phyloP scores from a whole-genome alignment of 768 basidiomycete species.

The Amanita fuliginea region DNA sequence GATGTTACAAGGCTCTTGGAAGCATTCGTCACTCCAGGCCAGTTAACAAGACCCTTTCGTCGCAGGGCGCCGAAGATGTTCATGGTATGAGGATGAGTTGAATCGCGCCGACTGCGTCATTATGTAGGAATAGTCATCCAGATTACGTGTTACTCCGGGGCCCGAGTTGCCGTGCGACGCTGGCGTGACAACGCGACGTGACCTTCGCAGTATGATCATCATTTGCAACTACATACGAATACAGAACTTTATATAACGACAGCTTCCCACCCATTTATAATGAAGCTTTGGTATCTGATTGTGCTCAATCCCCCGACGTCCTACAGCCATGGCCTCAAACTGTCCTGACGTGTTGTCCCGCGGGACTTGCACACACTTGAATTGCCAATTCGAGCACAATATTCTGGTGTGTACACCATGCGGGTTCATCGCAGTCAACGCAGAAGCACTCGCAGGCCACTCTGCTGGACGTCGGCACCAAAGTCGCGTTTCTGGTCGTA shows the following conservation, averaged over 20 bases:
- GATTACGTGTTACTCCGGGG: no score
- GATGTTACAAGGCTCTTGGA: constrained; percentile 31
- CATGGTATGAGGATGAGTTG: not conserved
- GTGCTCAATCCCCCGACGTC: no score
- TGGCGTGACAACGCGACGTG: no score
- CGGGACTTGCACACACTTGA: constrained; percentile 22
- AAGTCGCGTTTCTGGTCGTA: constrained; percentile 14
- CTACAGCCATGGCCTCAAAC: constrained; percentile 7
- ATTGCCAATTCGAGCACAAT: constrained; percentile 24
- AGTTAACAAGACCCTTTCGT: constrained; percentile 29
- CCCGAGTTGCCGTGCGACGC: no score
- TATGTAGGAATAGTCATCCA: no score
- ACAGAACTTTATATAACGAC: no score
- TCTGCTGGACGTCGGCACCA: constrained; percentile 18
- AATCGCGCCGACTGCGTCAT: no score
- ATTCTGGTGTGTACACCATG: constrained; percentile 29
- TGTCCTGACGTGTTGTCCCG: constrained; percentile 25
- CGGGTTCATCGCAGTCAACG: constrained; percentile 18
- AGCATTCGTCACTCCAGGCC: constrained; percentile 33
- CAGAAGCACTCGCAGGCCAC: constrained; percentile 17
- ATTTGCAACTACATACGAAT: no score
- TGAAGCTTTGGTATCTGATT: no score
- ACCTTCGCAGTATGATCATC: no score
- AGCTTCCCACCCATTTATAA: no score
- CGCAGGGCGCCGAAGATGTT: constrained; percentile 14